These are phyloP conservation scores for Phytophthora constricta DNA, from an alignment of 352 stramenopile species.

Conservation along the genomic window DNA sequence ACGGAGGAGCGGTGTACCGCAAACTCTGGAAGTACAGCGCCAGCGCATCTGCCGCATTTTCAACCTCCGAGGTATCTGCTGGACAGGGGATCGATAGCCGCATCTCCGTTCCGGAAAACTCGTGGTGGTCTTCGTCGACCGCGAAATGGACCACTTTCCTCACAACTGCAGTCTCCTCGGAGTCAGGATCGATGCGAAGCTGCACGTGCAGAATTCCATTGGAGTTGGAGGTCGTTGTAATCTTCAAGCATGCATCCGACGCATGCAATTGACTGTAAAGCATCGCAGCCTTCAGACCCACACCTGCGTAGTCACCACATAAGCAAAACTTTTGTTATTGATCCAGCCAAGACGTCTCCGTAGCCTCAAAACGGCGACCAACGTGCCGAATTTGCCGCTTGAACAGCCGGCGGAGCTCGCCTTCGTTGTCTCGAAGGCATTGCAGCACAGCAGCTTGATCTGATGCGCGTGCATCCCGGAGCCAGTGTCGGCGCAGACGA, in stretches of 20 bases:
- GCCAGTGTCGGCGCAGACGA: slow-evolving; percentile 82
- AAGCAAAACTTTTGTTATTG: neutral
- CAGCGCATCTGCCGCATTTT: slow-evolving; percentile 55
- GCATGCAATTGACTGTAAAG: slow-evolving; percentile 74
- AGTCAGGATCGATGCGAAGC: slow-evolving; percentile 70
- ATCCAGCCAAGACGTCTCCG: neutral
- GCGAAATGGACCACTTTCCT: slow-evolving; percentile 66
- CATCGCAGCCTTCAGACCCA: slow-evolving; percentile 79
- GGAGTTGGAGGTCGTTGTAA: slow-evolving; percentile 68
- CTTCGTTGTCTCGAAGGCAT: slow-evolving; percentile 78
- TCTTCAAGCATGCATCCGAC: slow-evolving; percentile 48
- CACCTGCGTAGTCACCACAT: slow-evolving; percentile 37
- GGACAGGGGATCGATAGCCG: slow-evolving; percentile 64
- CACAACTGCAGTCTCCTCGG: slow-evolving; percentile 64
- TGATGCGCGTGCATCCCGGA: slow-evolving; percentile 71
- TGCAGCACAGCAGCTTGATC: slow-evolving; percentile 70
- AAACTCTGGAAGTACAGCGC: slow-evolving; percentile 76
- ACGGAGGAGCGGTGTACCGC: slow-evolving; percentile 60
- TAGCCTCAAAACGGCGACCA: neutral
- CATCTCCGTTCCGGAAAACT: slow-evolving; percentile 86
- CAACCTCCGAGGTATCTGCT: slow-evolving; percentile 34
- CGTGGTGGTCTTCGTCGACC: slow-evolving; percentile 61
- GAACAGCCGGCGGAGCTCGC: slow-evolving; percentile 13
- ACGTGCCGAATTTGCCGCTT: slow-evolving; percentile 72
- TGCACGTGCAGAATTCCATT: slow-evolving; percentile 72